These are phyloP conservation scores for Vanrija sp. DNA, from an alignment of 1,284 basidiomycete species.

Conservation along the genomic window DNA sequence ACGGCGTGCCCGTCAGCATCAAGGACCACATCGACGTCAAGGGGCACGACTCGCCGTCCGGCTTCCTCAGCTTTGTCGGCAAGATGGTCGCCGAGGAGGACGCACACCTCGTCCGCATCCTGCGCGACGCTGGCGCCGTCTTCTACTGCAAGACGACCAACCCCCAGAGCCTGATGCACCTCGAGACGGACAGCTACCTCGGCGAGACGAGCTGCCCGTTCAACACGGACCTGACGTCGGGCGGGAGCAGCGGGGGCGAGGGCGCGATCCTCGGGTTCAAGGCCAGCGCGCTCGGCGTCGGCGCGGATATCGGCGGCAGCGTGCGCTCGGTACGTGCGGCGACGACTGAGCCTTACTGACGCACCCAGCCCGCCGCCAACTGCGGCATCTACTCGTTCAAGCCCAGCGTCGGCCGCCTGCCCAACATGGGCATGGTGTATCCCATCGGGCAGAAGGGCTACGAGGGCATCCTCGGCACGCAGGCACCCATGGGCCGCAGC, in stretches of 20 bases:
- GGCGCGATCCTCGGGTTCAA: slow-evolving; percentile 46
- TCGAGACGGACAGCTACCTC: slow-evolving; percentile 27
- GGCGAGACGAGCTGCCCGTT: slow-evolving; percentile 47
- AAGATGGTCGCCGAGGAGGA: slow-evolving; percentile 15
- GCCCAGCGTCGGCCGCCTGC: slow-evolving; percentile 36
- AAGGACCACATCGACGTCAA: slow-evolving; percentile 52
- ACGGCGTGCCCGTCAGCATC: slow-evolving; percentile 61
- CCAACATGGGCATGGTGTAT: slow-evolving; percentile 32
- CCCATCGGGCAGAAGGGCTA: slow-evolving; percentile 19
- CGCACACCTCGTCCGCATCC: slow-evolving; percentile 11
- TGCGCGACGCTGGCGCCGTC: slow-evolving; percentile 27
- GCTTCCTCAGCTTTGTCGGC: slow-evolving; percentile 17
- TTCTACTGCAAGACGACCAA: slow-evolving; percentile 19
- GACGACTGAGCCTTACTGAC: not conserved
- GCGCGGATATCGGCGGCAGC: slow-evolving; percentile 49
- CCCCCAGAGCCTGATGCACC: slow-evolving; percentile 31
- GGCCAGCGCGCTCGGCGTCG: slow-evolving; percentile 34
- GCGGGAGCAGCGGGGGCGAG: slow-evolving; percentile 50
- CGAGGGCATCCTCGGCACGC: slow-evolving; percentile 34
- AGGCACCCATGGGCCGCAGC: slow-evolving; percentile 41
- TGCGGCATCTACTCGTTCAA: slow-evolving; percentile 45
- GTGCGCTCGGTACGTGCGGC: slow-evolving; percentile 23
- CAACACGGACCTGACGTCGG: slow-evolving; percentile 43
- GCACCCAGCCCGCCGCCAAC: slow-evolving; percentile 23
- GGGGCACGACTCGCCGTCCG: slow-evolving; percentile 34